Base-by-base conservation (phyloP, 2,329 filamentous ascomycete genomes). In the Tympanopsis confertula region DNA sequence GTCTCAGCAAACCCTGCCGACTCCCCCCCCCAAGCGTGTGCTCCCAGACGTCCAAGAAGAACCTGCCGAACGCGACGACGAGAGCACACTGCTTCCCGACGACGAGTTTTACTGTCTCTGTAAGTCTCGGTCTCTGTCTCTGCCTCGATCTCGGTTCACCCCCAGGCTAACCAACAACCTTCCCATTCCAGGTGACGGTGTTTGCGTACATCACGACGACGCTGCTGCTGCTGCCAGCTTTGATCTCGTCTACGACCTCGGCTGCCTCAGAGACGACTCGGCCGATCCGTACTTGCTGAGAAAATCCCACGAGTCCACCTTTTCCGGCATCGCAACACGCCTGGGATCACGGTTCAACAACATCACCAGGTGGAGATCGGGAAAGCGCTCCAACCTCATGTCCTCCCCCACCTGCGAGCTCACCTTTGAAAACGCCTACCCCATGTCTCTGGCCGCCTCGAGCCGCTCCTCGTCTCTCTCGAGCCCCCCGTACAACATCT, bases 21-120 rank as follows among this genome's bases (percentile, higher is more conserved):
- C 58, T 39, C 61, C 58, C 20, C 60, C 62, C 43, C 66, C 69
- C 49, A 85, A 85, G 59, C 70, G 74, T 42, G 71, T 69, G 38
- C 66, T 95, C 43, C 82, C 86, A 13, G 84, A 91, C 50, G 82
- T 95, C 15, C 74, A 87, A 50, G 88, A 95, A 56, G 87, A 94
- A 50, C 78, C 82, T 2, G 61, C 78, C 30, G 82, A 88, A 54
- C 72, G 71, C 38, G 82, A 82, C 17, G 73, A 78, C 19, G 68
- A 70, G 38, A 60, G 69, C 41, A 65, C 68, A 41, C 57, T 65
- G 35, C 54, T 68, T 35, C 56, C 69, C 19, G 65, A 71, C 41
- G 62, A 69, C 32, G 59, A 58, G 37, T 51, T 48, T 41, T 58
- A 78, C 50, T 89, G 83, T 57, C 71, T 86, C 50, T 86, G 85